These are phyloP conservation scores for Fusarium siculi DNA, from an alignment of 2,329 filamentous ascomycete species.

Conservation along the genomic window DNA sequence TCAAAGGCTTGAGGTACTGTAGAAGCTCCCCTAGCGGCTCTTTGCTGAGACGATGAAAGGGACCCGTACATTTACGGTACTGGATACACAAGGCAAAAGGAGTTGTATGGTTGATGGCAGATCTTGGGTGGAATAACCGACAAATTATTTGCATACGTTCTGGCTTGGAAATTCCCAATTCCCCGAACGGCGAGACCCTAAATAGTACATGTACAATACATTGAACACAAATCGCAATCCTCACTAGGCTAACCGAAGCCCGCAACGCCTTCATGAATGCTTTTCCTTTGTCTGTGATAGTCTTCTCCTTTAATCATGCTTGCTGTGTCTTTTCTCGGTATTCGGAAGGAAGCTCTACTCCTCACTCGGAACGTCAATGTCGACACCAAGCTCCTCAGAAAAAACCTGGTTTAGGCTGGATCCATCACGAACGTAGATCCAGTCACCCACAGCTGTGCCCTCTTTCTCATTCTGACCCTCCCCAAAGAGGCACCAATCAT, in stretches of 20 bases:
- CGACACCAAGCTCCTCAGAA: conserved; percentile 78
- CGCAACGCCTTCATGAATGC: conserved; percentile 34
- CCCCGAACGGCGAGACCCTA: not conserved
- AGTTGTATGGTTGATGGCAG: not conserved
- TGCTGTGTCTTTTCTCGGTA: conserved; percentile 20
- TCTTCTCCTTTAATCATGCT: conserved; percentile 11
- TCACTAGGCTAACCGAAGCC: conserved; percentile 25
- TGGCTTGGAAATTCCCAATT: conserved; percentile 13
- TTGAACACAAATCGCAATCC: conserved; percentile 8
- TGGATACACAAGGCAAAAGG: not conserved
- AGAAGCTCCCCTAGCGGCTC: not conserved
- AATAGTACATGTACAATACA: conserved; percentile 36
- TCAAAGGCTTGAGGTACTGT: not conserved
- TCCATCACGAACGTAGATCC: conserved; percentile 91
- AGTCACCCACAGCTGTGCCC: conserved; percentile 77
- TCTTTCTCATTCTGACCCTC: conserved; percentile 81
- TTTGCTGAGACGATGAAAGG: not conserved
- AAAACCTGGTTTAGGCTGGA: conserved; percentile 78
- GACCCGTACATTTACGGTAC: conserved; percentile 22
- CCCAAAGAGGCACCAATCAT: conserved; percentile 83
- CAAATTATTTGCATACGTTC: conserved; percentile 29
- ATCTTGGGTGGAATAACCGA: not conserved
- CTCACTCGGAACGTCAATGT: conserved; percentile 55
- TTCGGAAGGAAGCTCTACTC: conserved; percentile 43
- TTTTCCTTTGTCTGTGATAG: conserved; percentile 3